phyloP scores from a whole-genome alignment of 2,329 filamentous ascomycete genomes.

The Xylariaceae sp. region DNA sequence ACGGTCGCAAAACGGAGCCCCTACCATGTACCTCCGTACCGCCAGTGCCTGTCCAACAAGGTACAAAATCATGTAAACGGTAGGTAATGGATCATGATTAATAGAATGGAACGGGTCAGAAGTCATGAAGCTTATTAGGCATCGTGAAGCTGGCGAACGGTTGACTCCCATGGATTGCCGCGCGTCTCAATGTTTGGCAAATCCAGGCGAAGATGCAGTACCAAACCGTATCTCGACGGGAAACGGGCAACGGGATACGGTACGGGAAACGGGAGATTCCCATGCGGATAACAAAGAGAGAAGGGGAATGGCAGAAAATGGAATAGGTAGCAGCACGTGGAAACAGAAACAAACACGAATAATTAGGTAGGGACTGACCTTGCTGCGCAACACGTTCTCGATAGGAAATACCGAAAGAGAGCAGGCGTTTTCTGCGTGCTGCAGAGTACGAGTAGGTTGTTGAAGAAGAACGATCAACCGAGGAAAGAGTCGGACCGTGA shows the following conservation, averaged over 20 bases:
- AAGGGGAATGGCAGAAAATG: not conserved
- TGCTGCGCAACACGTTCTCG: too few species aligned
- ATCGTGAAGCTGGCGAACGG: not conserved
- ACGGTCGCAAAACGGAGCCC: not conserved
- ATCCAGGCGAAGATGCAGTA: too few species aligned
- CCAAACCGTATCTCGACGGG: too few species aligned
- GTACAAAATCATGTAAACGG: not conserved
- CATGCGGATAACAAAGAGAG: too few species aligned
- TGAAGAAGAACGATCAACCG: not conserved
- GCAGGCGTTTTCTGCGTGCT: not conserved
- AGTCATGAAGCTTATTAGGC: not conserved
- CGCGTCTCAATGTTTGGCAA: too few species aligned
- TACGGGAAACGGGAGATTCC: too few species aligned
- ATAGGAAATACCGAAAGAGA: not conserved
- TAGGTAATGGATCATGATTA: not conserved
- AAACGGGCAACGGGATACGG: too few species aligned
- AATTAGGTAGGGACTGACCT: slow-evolving; percentile 11
- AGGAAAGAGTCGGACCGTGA: not conserved
- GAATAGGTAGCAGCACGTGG: not conserved
- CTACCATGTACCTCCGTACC: not conserved
- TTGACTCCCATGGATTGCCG: too few species aligned
- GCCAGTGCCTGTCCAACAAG: not conserved
- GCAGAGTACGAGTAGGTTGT: not conserved
- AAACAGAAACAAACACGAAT: not conserved
- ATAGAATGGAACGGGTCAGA: not conserved